Percentiles rank a stretch among this genome's conserved stretches.
Evolutionary conservation across 2,329 filamentous ascomycete genomes (phyloP).

Genomic region (Fusarium albidum): DNA sequence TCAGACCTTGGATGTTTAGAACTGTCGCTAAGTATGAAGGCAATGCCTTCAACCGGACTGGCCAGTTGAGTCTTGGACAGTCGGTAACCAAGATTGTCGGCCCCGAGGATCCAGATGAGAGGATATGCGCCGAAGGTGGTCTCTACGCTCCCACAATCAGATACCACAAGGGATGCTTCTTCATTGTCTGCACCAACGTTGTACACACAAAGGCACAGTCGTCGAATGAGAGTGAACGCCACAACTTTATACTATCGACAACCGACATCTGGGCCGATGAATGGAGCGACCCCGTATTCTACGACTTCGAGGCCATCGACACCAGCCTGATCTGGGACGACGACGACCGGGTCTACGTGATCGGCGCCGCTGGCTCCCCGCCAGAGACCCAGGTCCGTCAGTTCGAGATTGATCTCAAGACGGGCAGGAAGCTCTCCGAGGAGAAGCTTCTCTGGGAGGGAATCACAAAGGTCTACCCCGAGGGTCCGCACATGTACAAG

Average conservation of each 20-base stretch:
- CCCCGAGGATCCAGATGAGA: background rate
- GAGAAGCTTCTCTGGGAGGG: slow-evolving; percentile 32
- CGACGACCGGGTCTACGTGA: slow-evolving; percentile 43
- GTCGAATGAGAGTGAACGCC: background rate
- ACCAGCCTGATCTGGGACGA: slow-evolving; percentile 18
- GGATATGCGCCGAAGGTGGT: background rate
- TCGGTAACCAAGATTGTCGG: background rate
- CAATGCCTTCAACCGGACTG: slow-evolving; percentile 48
- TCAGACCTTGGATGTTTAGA: background rate
- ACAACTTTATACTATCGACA: slow-evolving; percentile 39
- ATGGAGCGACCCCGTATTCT: slow-evolving; percentile 47
- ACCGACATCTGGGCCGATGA: slow-evolving; percentile 21
- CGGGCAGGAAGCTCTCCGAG: slow-evolving; percentile 37
- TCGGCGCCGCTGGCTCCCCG: slow-evolving; percentile 44
- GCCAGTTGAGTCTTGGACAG: slow-evolving; percentile 47
- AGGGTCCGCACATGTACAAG: slow-evolving; percentile 56
- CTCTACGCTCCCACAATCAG: slow-evolving; percentile 3
- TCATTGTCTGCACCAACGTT: slow-evolving; percentile 4
- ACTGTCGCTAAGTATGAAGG: slow-evolving; percentile 32
- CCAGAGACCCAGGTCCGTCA: slow-evolving; percentile 19
- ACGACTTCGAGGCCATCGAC: slow-evolving; percentile 20
- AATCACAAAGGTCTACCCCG: slow-evolving; percentile 55
- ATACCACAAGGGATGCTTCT: slow-evolving; percentile 8
- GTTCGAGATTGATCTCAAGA: slow-evolving; percentile 38
- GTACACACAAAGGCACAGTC: background rate